Evolutionary conservation across 2,329 filamentous ascomycete genomes (phyloP), one percentile per base, ranked within the genome.

Genomic region (Emydomyces testavorans): DNA sequence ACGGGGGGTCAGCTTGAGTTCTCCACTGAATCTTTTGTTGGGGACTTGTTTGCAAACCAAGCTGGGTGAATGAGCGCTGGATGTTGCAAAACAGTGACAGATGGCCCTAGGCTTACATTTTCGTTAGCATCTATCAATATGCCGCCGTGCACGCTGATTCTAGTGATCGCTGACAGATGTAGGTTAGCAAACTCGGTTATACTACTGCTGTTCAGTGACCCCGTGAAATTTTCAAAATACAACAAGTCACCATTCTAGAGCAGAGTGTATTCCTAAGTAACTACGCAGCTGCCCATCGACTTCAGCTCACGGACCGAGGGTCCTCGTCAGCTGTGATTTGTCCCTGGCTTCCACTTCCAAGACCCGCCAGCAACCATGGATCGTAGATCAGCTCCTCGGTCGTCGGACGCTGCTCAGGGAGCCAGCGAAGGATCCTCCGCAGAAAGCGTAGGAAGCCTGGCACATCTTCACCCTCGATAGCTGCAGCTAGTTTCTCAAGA

Each of bases 341-440:
- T 24, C 20, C 20, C 32, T 35, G 32, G n/a, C 32, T 35, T 35
- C 15, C 15, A 18, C 32, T 18, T 18, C 37, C 37, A 37, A 53
- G 48, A 5, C 45, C 48, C 3, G 46, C 40, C 7, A 53, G 42
- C 37, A 53, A 20, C 40, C 49, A 53, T 1, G 45, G 40, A 36
- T 50, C 35, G 15, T 31, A 44, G 6, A 56, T 54, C 2, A 66
- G 53, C 24, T 64, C 56, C 37, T 53, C 57, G 2, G 63, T 62
- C 7, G 56, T 62, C 15, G 52, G 50, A 35, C 62, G 53, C 29
- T 62, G 39, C 50, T 60, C 61, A 41, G 63, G 62, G 21, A 58
- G 46, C 61, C 60, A 65, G 24, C 52, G 48, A 2, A 65, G 53
- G 63, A 65, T 65, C 43, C 51, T 54, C 7, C 35, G 45, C 7